A percentile compares a stretch with the other conserved stretches of the same genome.
Evolutionary conservation across 768 basidiomycete genomes (phyloP).

Genomic region (Tricholoma sp.): DNA sequence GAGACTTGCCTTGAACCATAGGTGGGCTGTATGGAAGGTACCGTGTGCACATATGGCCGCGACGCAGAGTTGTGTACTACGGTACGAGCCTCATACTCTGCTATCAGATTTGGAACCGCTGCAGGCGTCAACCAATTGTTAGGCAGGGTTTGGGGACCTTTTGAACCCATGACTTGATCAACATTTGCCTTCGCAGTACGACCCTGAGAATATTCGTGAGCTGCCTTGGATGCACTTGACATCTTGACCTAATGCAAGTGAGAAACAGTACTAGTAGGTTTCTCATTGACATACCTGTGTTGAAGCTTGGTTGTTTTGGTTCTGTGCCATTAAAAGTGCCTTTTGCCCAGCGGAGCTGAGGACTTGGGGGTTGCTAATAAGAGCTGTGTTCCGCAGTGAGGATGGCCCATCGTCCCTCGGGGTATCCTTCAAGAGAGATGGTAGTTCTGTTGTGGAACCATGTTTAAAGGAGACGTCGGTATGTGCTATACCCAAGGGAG

Average conservation of each 20-base stretch:
- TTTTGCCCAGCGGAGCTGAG: background rate
- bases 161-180: background rate
- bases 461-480: background rate
- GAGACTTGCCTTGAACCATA: conserved; percentile 12
- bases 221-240: background rate
- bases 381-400: background rate
- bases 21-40: conserved; percentile 5
- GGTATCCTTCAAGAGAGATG: background rate
- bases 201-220: background rate
- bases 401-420: background rate
- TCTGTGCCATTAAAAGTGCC: background rate
- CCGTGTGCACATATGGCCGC: background rate
- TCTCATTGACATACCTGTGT: background rate
- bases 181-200: background rate
- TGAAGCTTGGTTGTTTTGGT: background rate
- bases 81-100: conserved; percentile 6
- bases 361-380: background rate
- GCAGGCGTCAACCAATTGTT: background rate
- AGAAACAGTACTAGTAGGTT: background rate
- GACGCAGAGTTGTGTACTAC: background rate
- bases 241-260: background rate
- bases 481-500: background rate
- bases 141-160: background rate
- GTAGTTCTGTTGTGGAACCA: background rate
- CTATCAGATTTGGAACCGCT: conserved; percentile 6